A percentile compares a stretch with the other conserved stretches of the same genome.
phyloP scores from a whole-genome alignment of 148 eudicot genomes.

The Diospyros lotus region DNA sequence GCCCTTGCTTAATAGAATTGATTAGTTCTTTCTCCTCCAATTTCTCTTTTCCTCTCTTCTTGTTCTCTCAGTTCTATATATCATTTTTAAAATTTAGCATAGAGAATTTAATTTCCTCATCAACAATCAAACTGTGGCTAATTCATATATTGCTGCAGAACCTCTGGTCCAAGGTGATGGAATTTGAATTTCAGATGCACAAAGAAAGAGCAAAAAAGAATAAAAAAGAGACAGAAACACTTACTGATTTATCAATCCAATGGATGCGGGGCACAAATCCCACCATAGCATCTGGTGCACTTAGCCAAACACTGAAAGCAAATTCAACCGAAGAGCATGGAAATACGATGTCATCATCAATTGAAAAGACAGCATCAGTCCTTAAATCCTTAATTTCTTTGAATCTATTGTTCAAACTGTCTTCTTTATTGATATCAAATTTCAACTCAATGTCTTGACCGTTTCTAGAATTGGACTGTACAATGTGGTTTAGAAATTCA shows the following conservation, averaged over 20 bases:
- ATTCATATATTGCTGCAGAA: neutral
- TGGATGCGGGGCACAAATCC: constrained; percentile 93
- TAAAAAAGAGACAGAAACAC: constrained; percentile 11
- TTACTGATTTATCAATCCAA: constrained; percentile 68
- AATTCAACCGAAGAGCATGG: constrained; percentile 78
- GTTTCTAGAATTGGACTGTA: constrained; percentile 35
- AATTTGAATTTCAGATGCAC: neutral
- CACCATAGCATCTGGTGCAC: constrained; percentile 85
- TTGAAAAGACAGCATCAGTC: constrained; percentile 76
- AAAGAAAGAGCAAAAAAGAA: neutral
- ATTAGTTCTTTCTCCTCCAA: too few relatives aligned
- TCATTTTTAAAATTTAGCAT: too few relatives aligned
- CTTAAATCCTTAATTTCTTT: constrained; percentile 67
- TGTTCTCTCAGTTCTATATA: too few relatives aligned
- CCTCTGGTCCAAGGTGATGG: neutral
- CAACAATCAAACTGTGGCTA: too few relatives aligned
- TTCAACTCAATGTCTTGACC: constrained; percentile 57
- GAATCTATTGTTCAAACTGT: constrained; percentile 86
- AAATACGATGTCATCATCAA: constrained; percentile 84
- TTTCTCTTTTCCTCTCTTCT: too few relatives aligned
- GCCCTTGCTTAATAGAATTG: too few relatives aligned
- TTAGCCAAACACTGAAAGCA: constrained; percentile 74
- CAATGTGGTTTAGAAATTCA: constrained; percentile 36
- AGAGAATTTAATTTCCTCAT: too few relatives aligned
- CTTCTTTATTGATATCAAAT: constrained; percentile 80